Conservation (phyloP, 2,329 filamentous ascomycete genomes). For the Claviceps paspali region DNA sequence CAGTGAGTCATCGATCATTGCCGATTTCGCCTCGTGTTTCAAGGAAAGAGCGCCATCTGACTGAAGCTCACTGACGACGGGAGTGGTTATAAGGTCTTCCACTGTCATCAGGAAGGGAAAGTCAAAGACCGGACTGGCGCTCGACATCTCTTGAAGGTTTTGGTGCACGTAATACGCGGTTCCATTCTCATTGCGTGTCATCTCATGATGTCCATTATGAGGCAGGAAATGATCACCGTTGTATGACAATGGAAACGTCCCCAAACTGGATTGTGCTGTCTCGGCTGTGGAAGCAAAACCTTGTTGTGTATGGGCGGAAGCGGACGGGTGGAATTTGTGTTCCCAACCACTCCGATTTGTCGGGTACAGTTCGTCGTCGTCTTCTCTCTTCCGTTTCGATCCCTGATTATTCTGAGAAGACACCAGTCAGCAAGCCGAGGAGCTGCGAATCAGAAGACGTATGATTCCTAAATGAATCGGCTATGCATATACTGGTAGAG, state of each 20-base stretch:
- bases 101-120: not conserved
- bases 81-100: not conserved
- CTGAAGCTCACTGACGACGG: not conserved
- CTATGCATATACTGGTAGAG: not conserved
- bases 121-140: not conserved
- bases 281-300: not conserved
- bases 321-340: not conserved
- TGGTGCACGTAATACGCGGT: not conserved
- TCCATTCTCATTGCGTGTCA: not conserved
- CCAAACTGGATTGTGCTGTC: not conserved
- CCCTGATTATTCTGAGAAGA: not conserved
- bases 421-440: not conserved
- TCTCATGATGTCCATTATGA: conserved; percentile 2
- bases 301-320: too few species aligned
- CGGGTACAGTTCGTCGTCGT: not conserved
- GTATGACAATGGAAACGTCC: conserved; percentile 2
- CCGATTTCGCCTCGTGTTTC: too few species aligned
- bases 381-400: conserved; percentile 3
- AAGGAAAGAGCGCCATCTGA: not conserved
- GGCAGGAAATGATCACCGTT: not conserved
- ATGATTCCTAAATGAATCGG: not conserved
- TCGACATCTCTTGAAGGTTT: not conserved
- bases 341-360: not conserved
- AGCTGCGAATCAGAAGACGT: not conserved
- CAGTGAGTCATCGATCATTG: not conserved